A percentile compares a stretch with the other conserved stretches of the same genome.
These are phyloP conservation scores for Angomonas ambiguus DNA, from an alignment of 208 protist species.

Conservation along the genomic window DNA sequence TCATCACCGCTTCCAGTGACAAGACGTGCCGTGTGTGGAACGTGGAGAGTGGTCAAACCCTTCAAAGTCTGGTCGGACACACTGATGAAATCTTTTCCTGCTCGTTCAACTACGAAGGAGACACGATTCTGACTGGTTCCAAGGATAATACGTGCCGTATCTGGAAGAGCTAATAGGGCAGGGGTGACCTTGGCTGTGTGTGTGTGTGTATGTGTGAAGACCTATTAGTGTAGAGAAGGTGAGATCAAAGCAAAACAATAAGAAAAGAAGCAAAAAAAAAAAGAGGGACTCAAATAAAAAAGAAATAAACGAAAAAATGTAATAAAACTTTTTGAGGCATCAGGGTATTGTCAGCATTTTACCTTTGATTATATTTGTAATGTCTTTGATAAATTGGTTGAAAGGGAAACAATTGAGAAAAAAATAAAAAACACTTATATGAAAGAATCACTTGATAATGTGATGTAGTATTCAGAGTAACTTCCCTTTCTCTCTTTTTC, in stretches of 20 bases:
- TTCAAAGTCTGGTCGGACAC: constrained; percentile 93
- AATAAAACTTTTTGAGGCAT: too few species aligned
- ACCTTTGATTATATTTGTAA: neutral
- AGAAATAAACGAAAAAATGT: neutral
- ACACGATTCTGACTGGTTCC: constrained; percentile 95
- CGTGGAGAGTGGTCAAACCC: constrained; percentile 73
- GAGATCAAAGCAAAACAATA: neutral
- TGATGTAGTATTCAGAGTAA: neutral
- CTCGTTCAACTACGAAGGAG: constrained; percentile 94
- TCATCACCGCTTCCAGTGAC: constrained; percentile 93
- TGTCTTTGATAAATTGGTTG: neutral
- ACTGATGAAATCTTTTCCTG: constrained; percentile 96
- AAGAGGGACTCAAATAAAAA: neutral
- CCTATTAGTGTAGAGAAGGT: neutral
- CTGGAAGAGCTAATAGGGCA: constrained; percentile 88
- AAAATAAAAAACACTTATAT: constrained; percentile 8
- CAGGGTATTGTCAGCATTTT: neutral
- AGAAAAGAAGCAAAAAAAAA: neutral
- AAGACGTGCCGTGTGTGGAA: constrained; percentile 93
- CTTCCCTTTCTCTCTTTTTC: neutral
- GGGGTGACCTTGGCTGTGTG: neutral
- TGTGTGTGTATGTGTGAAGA: neutral
- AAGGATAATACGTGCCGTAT: constrained; percentile 97
- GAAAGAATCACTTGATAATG: neutral
- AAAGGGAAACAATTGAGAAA: constrained; percentile 2